Evolutionary conservation across 495 filamentous ascomycete genomes (phyloP), one percentile per base, ranked within the genome.

Genomic region (Trichoderma asperelloides): DNA sequence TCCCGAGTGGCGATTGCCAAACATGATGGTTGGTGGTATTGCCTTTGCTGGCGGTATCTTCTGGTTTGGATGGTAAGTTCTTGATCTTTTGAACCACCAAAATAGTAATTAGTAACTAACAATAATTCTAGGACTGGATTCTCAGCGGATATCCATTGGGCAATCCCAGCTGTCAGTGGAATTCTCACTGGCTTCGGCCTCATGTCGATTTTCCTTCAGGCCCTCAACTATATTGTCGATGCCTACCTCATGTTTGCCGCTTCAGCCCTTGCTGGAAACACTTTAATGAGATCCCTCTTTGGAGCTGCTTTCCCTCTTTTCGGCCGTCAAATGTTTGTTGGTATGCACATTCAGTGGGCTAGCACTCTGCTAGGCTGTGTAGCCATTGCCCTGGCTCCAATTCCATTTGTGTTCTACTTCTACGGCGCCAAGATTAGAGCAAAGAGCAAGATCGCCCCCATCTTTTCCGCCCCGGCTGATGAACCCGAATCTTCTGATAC

Each of bases 211-310:
- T 96, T 96, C 82, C 81, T 96, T 13, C 91, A 93, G 74, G 78
- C 88, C 5, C 82, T 96, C 65, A 96, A 95, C 75, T 96, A 96
- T 74, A 82, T 96, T 39, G 89, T 96, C 65, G 92, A 96, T 72
- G 86, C 92, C 12, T 95, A 96, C 74, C 87, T 96, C 67, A 92
- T 94, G 81, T 89, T 94, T 66, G 92, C 92, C 15, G 92, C 92
- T 43, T 94, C 91, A 7, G 90, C 91, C 30, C 92, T 96, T 62
- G 92, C 93, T 9, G 92, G 88, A 27, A 96, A 97, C 75, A 95
- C 93, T 0, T 92, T 97, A 74, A 80, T 95, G 11, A 89, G 93
- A 2, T 93, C 89, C 6, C 77, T 91, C 0, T 86, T 86, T 57
- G 92, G 89, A 27, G 89, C 90, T 9, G 86, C 83, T 0, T 96